A percentile compares a stretch with the other conserved stretches of the same genome.
phyloP scores from a whole-genome alignment of 352 stramenopile species.

The Phytophthora europaea region DNA sequence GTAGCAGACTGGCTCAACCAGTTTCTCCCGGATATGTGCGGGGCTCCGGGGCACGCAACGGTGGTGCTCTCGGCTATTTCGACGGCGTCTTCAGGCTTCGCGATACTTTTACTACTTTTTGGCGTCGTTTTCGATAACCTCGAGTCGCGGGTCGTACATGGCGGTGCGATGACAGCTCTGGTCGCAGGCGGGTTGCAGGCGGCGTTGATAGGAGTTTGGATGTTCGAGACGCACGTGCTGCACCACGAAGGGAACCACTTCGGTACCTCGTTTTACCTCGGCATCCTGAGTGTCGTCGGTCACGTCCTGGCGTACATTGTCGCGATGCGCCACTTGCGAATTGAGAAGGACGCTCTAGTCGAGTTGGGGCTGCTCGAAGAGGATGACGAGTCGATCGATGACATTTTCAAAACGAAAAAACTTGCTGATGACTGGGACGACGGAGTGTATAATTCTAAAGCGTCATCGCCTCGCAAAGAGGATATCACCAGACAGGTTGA shows the following conservation, averaged over 20 bases:
- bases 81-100: slow-evolving; percentile 29
- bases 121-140: slow-evolving; percentile 58
- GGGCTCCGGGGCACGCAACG: slow-evolving; percentile 39
- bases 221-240: slow-evolving; percentile 46
- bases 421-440: slow-evolving; percentile 34
- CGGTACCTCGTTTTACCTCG: slow-evolving; percentile 63
- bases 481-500: slow-evolving; percentile 27
- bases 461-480: slow-evolving; percentile 27
- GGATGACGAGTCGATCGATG: slow-evolving; percentile 37
- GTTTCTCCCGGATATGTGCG: slow-evolving; percentile 57
- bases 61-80: slow-evolving; percentile 43
- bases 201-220: slow-evolving; percentile 52
- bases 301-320: slow-evolving; percentile 42
- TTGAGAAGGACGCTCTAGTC: slow-evolving; percentile 51
- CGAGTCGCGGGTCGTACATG: slow-evolving; percentile 49
- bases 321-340: slow-evolving; percentile 46
- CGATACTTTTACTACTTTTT: slow-evolving; percentile 43
- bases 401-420: slow-evolving; percentile 46
- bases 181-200: slow-evolving; percentile 38
- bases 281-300: slow-evolving; percentile 40
- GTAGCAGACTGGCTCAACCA: slow-evolving; percentile 45
- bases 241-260: slow-evolving; percentile 41
- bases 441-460: slow-evolving; percentile 6
- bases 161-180: slow-evolving; percentile 39
- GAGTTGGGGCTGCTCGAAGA: slow-evolving; percentile 41